phyloP scores from a whole-genome alignment of 169 alveolate genomes.

The Plasmodium malariae region DNA sequence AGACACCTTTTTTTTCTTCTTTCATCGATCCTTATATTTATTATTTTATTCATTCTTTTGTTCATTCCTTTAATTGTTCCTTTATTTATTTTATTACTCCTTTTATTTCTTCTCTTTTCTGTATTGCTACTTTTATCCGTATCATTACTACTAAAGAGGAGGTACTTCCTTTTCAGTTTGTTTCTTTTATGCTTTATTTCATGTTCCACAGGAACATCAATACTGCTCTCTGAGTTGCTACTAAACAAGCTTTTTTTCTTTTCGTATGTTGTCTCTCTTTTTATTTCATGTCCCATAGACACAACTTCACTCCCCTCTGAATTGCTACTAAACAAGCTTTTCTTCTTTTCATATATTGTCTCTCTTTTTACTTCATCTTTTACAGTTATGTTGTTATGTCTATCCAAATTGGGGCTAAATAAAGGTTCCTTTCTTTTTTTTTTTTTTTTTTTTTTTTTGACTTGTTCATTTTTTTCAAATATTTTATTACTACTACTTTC shows the following conservation, averaged over 20 bases:
- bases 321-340: background rate
- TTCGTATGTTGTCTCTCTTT: background rate
- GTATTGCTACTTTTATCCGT: background rate
- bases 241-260: background rate
- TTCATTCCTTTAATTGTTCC: no score
- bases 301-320: background rate
- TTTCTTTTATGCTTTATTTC: constrained; percentile 5
- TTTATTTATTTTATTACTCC: background rate
- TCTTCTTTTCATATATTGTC: background rate
- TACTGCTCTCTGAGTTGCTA: background rate
- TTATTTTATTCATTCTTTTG: no score
- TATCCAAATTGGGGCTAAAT: background rate
- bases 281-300: background rate
- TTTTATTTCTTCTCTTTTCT: background rate
- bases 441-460: background rate
- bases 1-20: background rate
- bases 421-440: constrained; percentile 7
- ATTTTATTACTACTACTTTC: constrained; percentile 3
- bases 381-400: background rate
- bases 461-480: background rate
- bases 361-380: background rate
- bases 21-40: background rate
- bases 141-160: background rate
- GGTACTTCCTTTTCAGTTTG: constrained; percentile 8
- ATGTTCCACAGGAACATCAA: background rate